Percentiles rank a stretch among this genome's conserved stretches.
Evolutionary conservation across 164 flowering plant genomes (phyloP).

Genomic region (Aristolochia californica): DNA sequence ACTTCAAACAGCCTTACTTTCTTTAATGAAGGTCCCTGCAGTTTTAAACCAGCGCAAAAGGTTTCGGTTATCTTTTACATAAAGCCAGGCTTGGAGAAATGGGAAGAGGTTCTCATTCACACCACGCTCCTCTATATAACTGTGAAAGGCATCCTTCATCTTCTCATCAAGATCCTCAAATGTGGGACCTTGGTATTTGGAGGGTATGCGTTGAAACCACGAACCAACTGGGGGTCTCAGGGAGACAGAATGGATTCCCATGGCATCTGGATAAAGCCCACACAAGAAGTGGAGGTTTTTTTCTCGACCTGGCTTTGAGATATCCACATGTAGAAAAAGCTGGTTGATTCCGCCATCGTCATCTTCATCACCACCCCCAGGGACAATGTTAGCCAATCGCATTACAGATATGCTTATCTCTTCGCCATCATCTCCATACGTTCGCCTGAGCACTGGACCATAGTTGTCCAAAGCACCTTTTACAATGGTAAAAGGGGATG

Average conservation of each 20-base stretch:
- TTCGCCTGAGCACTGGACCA: conserved; percentile 63
- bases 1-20: conserved; percentile 18
- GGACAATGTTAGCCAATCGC: conserved; percentile 49
- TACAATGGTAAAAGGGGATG: conserved; percentile 48
- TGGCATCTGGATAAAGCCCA: conserved; percentile 77
- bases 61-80: conserved; percentile 81
- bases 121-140: conserved; percentile 74
- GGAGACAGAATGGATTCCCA: conserved; percentile 80
- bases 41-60: conserved; percentile 75
- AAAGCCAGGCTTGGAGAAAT: conserved; percentile 95
- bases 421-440: conserved; percentile 34
- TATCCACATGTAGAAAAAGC: conserved; percentile 63
- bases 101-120: conserved; percentile 67
- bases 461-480: conserved; percentile 55
- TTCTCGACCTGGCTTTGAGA: conserved; percentile 46
- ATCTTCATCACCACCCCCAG: conserved; percentile 8
- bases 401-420: conserved; percentile 53
- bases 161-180: conserved; percentile 61
- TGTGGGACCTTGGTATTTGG: conserved; percentile 2
- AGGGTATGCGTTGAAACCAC: not conserved
- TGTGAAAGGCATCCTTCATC: conserved; percentile 56
- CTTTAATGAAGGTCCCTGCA: conserved; percentile 45
- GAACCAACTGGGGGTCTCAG: conserved; percentile 34
- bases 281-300: conserved; percentile 61
- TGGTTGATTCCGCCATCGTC: conserved; percentile 31